A percentile compares a stretch with the other conserved stretches of the same genome.
phyloP scores from a whole-genome alignment of 2,329 filamentous ascomycete species.

The Verticillium klebahnii region DNA sequence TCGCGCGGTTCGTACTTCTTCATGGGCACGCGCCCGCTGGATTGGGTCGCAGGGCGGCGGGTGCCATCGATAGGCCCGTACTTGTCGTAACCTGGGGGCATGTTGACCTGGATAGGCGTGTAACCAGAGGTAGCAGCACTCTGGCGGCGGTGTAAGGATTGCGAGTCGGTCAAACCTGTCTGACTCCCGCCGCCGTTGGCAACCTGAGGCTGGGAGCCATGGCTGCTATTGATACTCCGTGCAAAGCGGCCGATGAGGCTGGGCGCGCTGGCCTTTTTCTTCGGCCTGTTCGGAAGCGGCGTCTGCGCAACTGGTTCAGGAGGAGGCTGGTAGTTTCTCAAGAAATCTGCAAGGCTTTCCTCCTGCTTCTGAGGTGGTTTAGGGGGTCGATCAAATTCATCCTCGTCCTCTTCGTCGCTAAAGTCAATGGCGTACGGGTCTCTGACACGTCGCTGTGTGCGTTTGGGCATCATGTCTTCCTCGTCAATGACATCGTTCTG shows the following conservation, averaged over 20 bases:
- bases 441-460: slow-evolving; percentile 71
- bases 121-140: slow-evolving; percentile 32
- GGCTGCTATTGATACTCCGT: slow-evolving; percentile 27
- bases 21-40: slow-evolving; percentile 41
- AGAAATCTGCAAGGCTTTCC: slow-evolving; percentile 70
- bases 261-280: slow-evolving; percentile 61
- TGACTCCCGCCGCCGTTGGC: slow-evolving; percentile 16
- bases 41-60: slow-evolving; percentile 9
- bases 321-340: slow-evolving; percentile 65
- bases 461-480: slow-evolving; percentile 56
- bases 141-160: slow-evolving; percentile 34
- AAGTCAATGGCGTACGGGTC: slow-evolving; percentile 94
- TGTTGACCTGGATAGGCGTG: slow-evolving; percentile 48
- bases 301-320: slow-evolving; percentile 36
- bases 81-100: slow-evolving; percentile 36
- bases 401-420: slow-evolving; percentile 63
- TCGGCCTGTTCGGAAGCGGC: slow-evolving; percentile 34
- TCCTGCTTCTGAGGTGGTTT: slow-evolving; percentile 42
- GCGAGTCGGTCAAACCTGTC: slow-evolving; percentile 20
- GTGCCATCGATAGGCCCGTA: slow-evolving; percentile 27
- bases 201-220: slow-evolving; percentile 7
- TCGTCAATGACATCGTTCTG: slow-evolving; percentile 39
- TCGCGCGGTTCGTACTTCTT: slow-evolving; percentile 57
- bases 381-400: slow-evolving; percentile 36
- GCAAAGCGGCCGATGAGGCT: slow-evolving; percentile 58